Evolutionary conservation across 2,329 filamentous ascomycete genomes (phyloP), one percentile per base, ranked within the genome.

Genomic region (Davidsoniella eucalypti): DNA sequence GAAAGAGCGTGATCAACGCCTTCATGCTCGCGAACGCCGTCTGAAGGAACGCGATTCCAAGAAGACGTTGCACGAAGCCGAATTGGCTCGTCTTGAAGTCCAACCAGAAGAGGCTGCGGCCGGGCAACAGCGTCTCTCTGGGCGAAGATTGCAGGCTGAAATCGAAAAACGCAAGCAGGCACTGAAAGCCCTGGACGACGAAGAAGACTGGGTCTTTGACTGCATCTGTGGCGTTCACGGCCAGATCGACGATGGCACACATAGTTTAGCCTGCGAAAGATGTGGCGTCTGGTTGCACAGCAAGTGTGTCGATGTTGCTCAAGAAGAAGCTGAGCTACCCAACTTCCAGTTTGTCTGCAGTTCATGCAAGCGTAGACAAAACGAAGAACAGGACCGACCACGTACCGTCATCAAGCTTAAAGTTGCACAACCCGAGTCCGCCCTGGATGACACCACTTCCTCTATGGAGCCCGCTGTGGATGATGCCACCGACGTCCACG

Each of bases 221-320:
- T 98, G 92, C 61, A 75, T 85, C 23, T 98, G 92, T 62, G 90
- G 90, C 23, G 74, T 87, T 18, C 81, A 94, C 63, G 92, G 92
- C 18, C 82, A 93, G 58, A 85, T 95, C 53, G 92, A 98, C 58
- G 92, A 96, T 61, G 92, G 92, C 36, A 82, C 86, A 6, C 88
- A 94, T 61, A 94, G 87, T 61, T 80, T 98, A 56, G 84, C 88
- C 25, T 98, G 92, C 65, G 92, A 98, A 61, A 80, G 73, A 57
- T 98, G 92, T 69, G 93, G 82, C 61, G 82, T 94, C 44, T 98
- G 92, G 92, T 90, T 96, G 62, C 92, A 98, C 61, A 94, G 87
- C 69, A 86, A 84, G 58, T 98, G 92, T 61, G 75, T 94, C 53
- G 82, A 81, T 39, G 84, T 96, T 55, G 75, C 76, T 43, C 76